Percentiles rank a stretch among this genome's conserved stretches.
Evolutionary conservation across 1,139 yeast species (phyloP).

Genomic region (Scheffersomyces cryptocercus): DNA sequence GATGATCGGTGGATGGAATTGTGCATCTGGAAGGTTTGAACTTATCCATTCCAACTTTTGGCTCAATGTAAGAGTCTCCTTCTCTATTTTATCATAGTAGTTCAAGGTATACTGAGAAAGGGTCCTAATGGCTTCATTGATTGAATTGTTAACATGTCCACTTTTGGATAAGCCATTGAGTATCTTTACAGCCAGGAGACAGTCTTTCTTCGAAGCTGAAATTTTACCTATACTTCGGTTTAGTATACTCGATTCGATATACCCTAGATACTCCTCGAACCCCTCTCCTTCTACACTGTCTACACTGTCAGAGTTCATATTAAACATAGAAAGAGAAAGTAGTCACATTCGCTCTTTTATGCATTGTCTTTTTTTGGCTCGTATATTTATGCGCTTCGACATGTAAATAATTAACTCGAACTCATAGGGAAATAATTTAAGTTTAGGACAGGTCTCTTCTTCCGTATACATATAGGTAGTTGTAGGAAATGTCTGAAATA

Average conservation of each 20-base stretch:
- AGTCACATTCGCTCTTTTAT: too few species aligned
- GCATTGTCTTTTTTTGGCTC: too few species aligned
- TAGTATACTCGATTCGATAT: neutral
- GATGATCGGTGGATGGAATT: slow-evolving; percentile 39
- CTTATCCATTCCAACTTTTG: neutral
- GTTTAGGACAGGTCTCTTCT: too few species aligned
- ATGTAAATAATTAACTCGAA: too few species aligned
- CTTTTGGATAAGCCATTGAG: neutral
- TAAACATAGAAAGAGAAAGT: too few species aligned
- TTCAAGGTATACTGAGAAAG: neutral
- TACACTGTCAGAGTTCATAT: too few species aligned
- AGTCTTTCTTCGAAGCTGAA: neutral
- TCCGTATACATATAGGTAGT: too few species aligned
- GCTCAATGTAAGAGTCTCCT: neutral
- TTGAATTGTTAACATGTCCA: neutral
- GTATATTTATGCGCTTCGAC: too few species aligned
- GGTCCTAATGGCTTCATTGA: neutral
- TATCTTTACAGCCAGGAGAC: neutral
- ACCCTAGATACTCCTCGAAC: too few species aligned
- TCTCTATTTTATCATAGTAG: neutral
- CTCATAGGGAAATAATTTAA: too few species aligned
- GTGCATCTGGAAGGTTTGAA: neutral
- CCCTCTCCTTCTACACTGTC: too few species aligned
- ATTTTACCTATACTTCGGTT: neutral
- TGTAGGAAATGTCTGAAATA: too few species aligned